Percentiles rank a stretch among this genome's conserved stretches.
phyloP scores from a whole-genome alignment of 192 early-diverging fungal species.

The Tieghemiomyces parasiticus region DNA sequence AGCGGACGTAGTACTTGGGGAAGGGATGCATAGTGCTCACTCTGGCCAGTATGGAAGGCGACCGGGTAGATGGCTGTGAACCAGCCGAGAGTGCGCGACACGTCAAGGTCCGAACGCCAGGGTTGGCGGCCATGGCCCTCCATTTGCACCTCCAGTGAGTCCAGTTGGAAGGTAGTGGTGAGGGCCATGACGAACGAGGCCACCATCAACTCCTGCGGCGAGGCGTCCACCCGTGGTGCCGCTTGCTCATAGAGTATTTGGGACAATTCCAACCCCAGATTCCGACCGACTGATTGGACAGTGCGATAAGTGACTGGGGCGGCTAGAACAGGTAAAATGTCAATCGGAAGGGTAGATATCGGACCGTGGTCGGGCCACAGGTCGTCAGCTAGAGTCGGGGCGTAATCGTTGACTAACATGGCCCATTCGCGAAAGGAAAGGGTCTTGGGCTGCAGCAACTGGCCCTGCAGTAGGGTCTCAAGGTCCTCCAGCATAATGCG shows the following conservation, averaged over 20 bases:
- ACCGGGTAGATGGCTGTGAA: constrained; percentile 15
- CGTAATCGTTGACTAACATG: not conserved
- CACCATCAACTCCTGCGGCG: not conserved
- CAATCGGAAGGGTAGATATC: not conserved
- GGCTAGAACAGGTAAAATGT: not conserved
- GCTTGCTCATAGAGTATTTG: not conserved
- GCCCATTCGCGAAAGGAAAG: constrained; percentile 16
- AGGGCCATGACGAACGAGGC: not conserved
- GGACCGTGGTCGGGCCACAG: not conserved
- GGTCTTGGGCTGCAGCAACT: constrained; percentile 14
- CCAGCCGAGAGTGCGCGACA: constrained; percentile 12
- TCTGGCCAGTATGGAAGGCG: not conserved
- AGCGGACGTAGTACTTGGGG: not conserved
- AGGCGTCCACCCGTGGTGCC: not conserved
- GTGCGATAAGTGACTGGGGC: not conserved
- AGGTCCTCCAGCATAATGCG: constrained; percentile 21
- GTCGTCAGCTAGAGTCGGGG: not conserved
- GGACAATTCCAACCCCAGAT: not conserved
- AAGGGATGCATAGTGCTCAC: not conserved
- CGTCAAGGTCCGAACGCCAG: not conserved
- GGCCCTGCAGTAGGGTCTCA: constrained; percentile 7
- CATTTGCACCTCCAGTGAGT: not conserved
- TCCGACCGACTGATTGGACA: not conserved
- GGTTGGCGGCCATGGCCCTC: not conserved
- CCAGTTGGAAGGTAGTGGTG: not conserved